Base-by-base conservation (phyloP, 148 eudicot genomes). In the Nepenthes mirabilis region DNA sequence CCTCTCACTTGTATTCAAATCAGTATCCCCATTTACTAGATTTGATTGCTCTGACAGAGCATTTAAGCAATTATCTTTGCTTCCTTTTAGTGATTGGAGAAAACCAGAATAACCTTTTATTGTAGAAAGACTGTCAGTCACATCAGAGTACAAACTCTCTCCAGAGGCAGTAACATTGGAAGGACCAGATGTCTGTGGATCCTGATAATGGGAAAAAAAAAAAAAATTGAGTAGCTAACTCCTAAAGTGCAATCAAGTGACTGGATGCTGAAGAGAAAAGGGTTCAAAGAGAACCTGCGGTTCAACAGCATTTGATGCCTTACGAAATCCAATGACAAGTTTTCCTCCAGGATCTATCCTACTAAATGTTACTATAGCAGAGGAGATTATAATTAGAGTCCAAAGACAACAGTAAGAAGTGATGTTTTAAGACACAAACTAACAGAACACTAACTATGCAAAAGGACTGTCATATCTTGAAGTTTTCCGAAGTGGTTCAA, bases 291-390 rank as follows among this genome's bases (percentile, higher is more conserved):
- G 10, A 62, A 93, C 99, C 99, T 86, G 91, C 56, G 61, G 36
- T 60, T 93, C 91, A 40, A 45, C 59, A 71, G 72, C 64, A 72
- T 57, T 77, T 64, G 84, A 66, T 51, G 99, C 81, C 80, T 79
- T 93, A 33, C 96, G 94, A 67, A 73, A 84, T 37, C 96, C 99
- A 37, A 93, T 93, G 61, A 93, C 89, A 68, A 93, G 91, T 66
- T 82, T 84, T 52, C 87, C 89, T 61, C 87, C 96, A 59, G 99
- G 99, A 75, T 88, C 96, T 63, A 77, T 82, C 63, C 91, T 75
- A 68, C 99, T 93, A 79, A 93, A 93, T 43, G 74, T 88, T 71
- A 93, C 99, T 90, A 61, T 32, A 45, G 50, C 58, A 70, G 48
- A 62, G 60, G 56, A 47, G 36, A 37, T 54, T 56, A 61, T 14